Evolutionary conservation across 495 filamentous ascomycete genomes (phyloP).

Genomic region (Penicillium argentinense): DNA sequence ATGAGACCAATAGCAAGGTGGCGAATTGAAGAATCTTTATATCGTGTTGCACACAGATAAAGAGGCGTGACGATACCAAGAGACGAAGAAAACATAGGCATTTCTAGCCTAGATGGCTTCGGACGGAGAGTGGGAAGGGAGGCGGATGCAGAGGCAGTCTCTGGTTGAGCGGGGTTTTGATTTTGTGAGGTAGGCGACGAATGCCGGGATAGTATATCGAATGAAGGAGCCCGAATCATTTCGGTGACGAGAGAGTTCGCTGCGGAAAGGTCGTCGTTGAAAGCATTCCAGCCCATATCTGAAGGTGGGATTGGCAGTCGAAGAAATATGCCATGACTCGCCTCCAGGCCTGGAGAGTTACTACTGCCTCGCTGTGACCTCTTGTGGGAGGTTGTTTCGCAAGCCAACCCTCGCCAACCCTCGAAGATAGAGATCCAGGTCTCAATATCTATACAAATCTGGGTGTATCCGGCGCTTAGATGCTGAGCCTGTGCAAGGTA

Average conservation of each 20-base stretch:
- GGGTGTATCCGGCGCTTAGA: background rate
- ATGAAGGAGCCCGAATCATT: slow-evolving; percentile 32
- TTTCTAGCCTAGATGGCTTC: slow-evolving; percentile 2
- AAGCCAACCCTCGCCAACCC: too few relatives aligned
- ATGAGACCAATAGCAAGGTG: slow-evolving; percentile 19
- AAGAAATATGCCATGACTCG: slow-evolving; percentile 8
- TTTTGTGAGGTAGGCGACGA: background rate
- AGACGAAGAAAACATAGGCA: slow-evolving; percentile 15
- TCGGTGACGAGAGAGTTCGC: slow-evolving; percentile 11
- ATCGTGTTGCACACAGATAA: slow-evolving; percentile 20
- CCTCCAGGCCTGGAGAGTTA: slow-evolving; percentile 13
- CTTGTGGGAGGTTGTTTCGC: too few relatives aligned
- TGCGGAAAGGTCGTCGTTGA: slow-evolving; percentile 1
- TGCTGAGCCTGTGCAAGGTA: slow-evolving; percentile 3
- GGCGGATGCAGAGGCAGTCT: background rate
- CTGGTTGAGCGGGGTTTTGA: background rate
- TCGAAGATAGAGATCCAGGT: slow-evolving; percentile 8
- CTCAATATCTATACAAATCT: slow-evolving; percentile 1
- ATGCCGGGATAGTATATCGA: background rate
- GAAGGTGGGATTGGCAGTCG: slow-evolving; percentile 8
- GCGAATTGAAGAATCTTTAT: slow-evolving; percentile 19
- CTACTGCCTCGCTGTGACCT: background rate
- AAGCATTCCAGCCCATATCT: slow-evolving; percentile 14
- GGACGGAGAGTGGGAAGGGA: slow-evolving; percentile 10
- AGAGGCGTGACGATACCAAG: slow-evolving; percentile 24